Base-by-base conservation (phyloP, 1,284 basidiomycete species). In the Sporisorium exsertum region DNA sequence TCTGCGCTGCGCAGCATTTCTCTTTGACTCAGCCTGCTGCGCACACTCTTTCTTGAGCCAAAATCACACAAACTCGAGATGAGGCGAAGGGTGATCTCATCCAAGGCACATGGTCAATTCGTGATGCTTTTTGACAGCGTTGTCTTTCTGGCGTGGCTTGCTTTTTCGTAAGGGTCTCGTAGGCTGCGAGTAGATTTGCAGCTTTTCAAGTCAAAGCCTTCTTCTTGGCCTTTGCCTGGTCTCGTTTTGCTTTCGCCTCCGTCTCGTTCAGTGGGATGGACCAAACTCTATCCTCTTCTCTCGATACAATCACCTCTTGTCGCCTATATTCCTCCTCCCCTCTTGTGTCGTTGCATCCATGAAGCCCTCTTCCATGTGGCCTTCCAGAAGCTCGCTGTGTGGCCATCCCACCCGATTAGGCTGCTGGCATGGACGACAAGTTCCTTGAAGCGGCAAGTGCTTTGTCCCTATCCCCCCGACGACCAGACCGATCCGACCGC, bases 401-500 rank as follows among this genome's bases (percentile, higher is more conserved):
- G 16, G 26, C 63, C 29, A 29, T 7, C 22, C 37, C 47, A 58
- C 46, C 50, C 40, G n/a, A 20, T 7, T 22, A 32, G 32, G 20
- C 24, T 13, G 50, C 37, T 57, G 69, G 50, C 35, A 72, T 72
- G 69, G 49, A 45, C 63, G 69, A 72, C 26, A 49, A 59, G 24
- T 35, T 72, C 26, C 59, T 72, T 40, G 26, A 55, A 45, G 69
- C 69, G 1, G 52, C 69, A 10, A 56, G 32, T 15, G 64, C 54
- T 27, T 59, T 72, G 6, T 66, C 47, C n/a, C 35, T 72, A 3
- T 72, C 69, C 13, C 64, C 69, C 47, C 63, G 59, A 37, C 63
- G 56, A 45, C 58, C 53, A 55, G 37, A 43, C 22, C 40, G 43
- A 40, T 27, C 18, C 29, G 10, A 24, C 3, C 16, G 27, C 51